phyloP scores from a whole-genome alignment of 2,329 filamentous ascomycete genomes.

The Talaromyces albobiverticillius region DNA sequence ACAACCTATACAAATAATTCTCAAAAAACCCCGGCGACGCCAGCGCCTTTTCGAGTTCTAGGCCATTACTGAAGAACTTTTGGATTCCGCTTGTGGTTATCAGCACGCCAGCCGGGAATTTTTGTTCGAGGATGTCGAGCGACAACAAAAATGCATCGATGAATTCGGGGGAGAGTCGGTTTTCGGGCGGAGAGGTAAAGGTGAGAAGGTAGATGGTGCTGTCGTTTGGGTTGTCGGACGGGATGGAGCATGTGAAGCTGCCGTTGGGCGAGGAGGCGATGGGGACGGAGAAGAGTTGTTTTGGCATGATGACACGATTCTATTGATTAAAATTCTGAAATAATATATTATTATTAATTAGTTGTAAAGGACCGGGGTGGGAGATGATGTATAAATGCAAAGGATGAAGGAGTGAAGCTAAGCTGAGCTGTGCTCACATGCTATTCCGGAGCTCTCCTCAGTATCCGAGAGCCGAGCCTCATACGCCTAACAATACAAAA shows the following conservation, averaged over 20 bases:
- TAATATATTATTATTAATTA: background rate
- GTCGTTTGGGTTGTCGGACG: conserved; percentile 24
- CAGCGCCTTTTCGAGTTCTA: conserved; percentile 70
- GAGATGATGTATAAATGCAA: no score
- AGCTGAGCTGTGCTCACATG: no score
- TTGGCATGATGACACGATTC: conserved; percentile 28
- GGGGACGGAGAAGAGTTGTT: conserved; percentile 59
- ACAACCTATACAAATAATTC: conserved; percentile 61
- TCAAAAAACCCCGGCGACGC: conserved; percentile 61
- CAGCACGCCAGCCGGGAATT: conserved; percentile 67
- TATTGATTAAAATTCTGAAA: no score
- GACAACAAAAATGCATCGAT: conserved; percentile 66
- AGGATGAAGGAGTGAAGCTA: no score
- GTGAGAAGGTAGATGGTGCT: conserved; percentile 67
- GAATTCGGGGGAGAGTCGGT: conserved; percentile 68
- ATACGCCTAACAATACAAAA: no score
- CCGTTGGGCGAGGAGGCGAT: conserved; percentile 53
- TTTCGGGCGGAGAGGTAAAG: conserved; percentile 69
- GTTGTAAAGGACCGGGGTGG: no score
- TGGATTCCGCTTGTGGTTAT: conserved; percentile 70
- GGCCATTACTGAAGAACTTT: conserved; percentile 81
- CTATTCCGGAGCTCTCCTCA: no score
- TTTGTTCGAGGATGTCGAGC: conserved; percentile 71
- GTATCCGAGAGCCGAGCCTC: no score
- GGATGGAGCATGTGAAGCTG: conserved; percentile 60